Percentiles rank a stretch among this genome's conserved stretches.
Evolutionary conservation across 495 filamentous ascomycete genomes (phyloP).

Genomic region (Aspergillus kassunensis): DNA sequence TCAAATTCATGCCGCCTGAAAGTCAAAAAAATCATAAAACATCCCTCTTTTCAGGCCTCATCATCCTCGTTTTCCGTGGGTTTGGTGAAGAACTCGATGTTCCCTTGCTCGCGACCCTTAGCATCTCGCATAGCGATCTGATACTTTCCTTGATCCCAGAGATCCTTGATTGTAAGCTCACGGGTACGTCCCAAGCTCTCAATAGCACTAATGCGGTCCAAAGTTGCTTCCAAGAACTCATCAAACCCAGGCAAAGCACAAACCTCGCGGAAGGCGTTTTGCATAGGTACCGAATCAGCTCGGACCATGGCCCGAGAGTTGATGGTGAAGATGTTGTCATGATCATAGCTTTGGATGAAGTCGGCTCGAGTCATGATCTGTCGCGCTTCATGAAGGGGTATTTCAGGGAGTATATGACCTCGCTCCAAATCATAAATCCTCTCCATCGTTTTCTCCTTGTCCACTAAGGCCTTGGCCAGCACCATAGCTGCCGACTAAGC

Average conservation of each 20-base stretch:
- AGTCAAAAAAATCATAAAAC: constrained; percentile 5
- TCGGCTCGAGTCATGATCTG: constrained; percentile 93
- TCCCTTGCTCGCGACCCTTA: constrained; percentile 45
- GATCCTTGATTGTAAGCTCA: constrained; percentile 85
- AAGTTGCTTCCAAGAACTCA: constrained; percentile 73
- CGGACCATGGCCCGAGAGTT: constrained; percentile 82
- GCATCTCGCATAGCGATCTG: constrained; percentile 55
- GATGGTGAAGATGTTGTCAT: constrained; percentile 93
- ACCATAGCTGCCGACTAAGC: constrained; percentile 83
- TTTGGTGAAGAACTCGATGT: constrained; percentile 43
- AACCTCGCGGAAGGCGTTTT: constrained; percentile 81
- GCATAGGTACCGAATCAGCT: constrained; percentile 73
- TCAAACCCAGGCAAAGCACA: constrained; percentile 70
- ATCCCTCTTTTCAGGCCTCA: neutral
- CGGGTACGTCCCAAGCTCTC: constrained; percentile 89
- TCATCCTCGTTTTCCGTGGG: constrained; percentile 29
- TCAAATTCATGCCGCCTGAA: neutral
- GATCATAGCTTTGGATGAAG: constrained; percentile 89
- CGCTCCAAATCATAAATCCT: constrained; percentile 55
- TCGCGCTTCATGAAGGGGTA: constrained; percentile 78
- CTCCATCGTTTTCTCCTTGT: constrained; percentile 66
- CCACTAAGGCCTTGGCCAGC: constrained; percentile 82
- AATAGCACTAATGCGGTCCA: constrained; percentile 81
- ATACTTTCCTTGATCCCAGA: constrained; percentile 76
- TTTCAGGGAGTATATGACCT: constrained; percentile 77